A percentile compares a stretch with the other conserved stretches of the same genome.
These are phyloP conservation scores for Drechslerella dactyloides DNA, from an alignment of 2,329 filamentous ascomycete species.

Conservation along the genomic window DNA sequence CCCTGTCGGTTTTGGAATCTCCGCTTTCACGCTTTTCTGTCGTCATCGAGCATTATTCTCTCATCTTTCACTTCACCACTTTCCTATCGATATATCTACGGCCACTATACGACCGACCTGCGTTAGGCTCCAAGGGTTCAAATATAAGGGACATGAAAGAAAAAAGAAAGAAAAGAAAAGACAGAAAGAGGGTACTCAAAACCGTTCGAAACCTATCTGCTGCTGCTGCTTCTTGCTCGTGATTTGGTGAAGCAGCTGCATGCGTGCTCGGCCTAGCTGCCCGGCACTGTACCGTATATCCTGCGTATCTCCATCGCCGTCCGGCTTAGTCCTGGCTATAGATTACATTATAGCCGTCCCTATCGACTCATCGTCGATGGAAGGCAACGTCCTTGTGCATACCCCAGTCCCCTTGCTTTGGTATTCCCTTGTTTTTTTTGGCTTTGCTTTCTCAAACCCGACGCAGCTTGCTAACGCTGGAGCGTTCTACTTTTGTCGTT, in stretches of 20 bases:
- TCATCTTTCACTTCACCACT: conserved; percentile 26
- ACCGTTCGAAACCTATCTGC: conserved; percentile 29
- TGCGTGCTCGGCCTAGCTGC: conserved; percentile 9
- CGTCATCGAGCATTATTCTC: conserved; percentile 31
- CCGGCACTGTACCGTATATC: conserved; percentile 9
- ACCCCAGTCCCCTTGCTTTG: neutral
- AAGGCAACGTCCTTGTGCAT: neutral
- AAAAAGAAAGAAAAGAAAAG: conserved; percentile 12
- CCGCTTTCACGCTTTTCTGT: conserved; percentile 19
- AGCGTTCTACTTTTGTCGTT: conserved; percentile 11
- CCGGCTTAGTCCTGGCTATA: neutral
- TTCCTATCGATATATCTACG: conserved; percentile 25
- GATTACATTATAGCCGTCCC: neutral
- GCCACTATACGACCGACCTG: conserved; percentile 34
- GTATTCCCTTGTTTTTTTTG: neutral
- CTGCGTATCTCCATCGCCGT: conserved; percentile 19
- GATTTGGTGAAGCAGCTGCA: conserved; percentile 30
- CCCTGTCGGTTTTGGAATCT: conserved; percentile 19
- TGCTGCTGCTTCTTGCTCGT: conserved; percentile 45
- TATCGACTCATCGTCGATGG: neutral
- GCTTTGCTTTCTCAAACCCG: neutral
- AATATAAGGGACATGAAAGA: conserved; percentile 28
- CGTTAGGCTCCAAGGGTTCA: conserved; percentile 51
- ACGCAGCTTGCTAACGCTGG: conserved; percentile 22
- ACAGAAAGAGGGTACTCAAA: conserved; percentile 17